Evolutionary conservation across 2,329 filamentous ascomycete genomes (phyloP), one percentile per base, ranked within the genome.

Genomic region (Nemania sp.): DNA sequence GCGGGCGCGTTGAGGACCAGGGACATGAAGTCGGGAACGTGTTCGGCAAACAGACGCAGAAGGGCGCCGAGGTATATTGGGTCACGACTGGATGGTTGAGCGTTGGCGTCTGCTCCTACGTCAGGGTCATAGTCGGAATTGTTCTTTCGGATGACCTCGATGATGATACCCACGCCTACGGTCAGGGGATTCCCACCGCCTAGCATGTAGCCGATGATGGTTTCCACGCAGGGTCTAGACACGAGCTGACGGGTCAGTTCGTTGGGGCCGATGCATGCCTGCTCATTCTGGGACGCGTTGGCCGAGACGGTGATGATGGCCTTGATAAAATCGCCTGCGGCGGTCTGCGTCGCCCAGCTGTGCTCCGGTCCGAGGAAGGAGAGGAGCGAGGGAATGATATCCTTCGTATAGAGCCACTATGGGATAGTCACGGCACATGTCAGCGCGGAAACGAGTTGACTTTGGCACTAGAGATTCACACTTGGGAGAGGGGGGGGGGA

Each of bases 81-180:
- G 71, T 99, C 95, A 53, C 90, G 88, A 66, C 87, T 90, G 1
- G 92, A 94, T 0, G 94, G 94, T 56, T 88, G 81, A 2, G 90
- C 86, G 66, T 90, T 90, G 29, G 90, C 87, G 60, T 92, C 91
- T 50, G 90, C 87, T 63, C 93, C 88, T 68, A 93, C 90, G 68
- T 98, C 95, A 0, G 95, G 89, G 69, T 99, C 95, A 74, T 99
- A 99, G 76, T 99, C 95, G 0, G 95, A 98, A 75, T 99, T 99
- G 77, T 99, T 99, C 79, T 99, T 99, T 62, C 95, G 87, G 73
- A 99, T 99, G 47, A 99, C 95, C 77, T 99, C 95, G 65, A 99
- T 99, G 35, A 99, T 86, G 71, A 98, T 97, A 18, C 95, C 95
- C 11, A 99, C 95, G 51, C 95, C 95, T 15, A 98, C 96, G 0